Conservation (phyloP, 2,329 filamentous ascomycete species). For the Orbilia javanica region DNA sequence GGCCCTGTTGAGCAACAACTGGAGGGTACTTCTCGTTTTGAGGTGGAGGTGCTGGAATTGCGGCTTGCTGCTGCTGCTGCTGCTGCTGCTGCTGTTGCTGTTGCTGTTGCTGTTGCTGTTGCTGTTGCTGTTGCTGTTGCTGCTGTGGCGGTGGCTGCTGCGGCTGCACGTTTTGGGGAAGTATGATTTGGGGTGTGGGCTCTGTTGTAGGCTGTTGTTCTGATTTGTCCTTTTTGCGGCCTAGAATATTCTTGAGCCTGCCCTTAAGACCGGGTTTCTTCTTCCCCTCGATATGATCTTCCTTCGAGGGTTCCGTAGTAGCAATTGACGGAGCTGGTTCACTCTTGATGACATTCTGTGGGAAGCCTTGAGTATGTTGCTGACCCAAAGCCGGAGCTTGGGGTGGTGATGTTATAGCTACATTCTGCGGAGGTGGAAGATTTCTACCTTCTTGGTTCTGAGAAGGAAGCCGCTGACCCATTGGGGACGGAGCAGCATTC, state of each 20-base stretch:
- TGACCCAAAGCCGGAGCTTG: constrained; percentile 14
- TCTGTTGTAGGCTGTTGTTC: constrained; percentile 25
- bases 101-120: constrained; percentile 7
- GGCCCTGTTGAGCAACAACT: constrained; percentile 4
- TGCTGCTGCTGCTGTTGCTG: neutral
- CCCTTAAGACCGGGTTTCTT: constrained; percentile 38
- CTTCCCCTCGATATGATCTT: constrained; percentile 32
- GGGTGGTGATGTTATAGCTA: neutral
- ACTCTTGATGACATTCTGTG: constrained; percentile 9
- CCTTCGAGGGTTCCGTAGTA: constrained; percentile 33
- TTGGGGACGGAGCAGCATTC: neutral
- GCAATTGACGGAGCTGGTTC: constrained; percentile 23
- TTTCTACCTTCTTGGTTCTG: constrained; percentile 26
- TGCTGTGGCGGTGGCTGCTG: neutral
- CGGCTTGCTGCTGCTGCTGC: constrained; percentile 5
- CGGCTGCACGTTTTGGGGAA: constrained; percentile 5
- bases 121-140: neutral
- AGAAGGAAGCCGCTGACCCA: constrained; percentile 6
- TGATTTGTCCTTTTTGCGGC: constrained; percentile 44
- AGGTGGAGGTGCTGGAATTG: constrained; percentile 13
- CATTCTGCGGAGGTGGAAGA: neutral
- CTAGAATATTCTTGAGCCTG: constrained; percentile 27
- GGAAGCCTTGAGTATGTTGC: constrained; percentile 25
- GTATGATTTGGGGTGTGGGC: constrained; percentile 17
- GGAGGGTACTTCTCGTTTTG: constrained; percentile 40